A percentile compares a stretch with the other conserved stretches of the same genome.
Conservation (phyloP, 176 grass and related monocot genomes). For the Hordeum vulgare region DNA sequence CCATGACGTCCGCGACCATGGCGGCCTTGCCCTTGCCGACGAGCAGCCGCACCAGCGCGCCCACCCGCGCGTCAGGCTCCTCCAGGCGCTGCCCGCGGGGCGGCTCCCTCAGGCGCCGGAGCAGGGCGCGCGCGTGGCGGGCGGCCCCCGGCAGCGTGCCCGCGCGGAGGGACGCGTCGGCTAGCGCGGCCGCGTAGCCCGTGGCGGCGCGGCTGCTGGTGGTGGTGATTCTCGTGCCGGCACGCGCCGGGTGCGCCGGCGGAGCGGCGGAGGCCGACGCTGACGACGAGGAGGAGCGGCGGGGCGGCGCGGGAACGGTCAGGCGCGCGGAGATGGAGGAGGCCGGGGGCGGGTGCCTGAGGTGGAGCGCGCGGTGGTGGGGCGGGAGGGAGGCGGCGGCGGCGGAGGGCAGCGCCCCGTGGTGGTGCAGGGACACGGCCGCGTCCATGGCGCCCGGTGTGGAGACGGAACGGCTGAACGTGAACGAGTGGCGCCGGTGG, state of each 20-base stretch:
- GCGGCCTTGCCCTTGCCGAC: slow-evolving; percentile 29
- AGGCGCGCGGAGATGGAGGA: not conserved
- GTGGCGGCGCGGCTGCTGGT: slow-evolving; percentile 25
- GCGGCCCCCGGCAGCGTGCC: slow-evolving; percentile 21
- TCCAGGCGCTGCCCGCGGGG: not conserved
- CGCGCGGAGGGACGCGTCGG: slow-evolving; percentile 20
- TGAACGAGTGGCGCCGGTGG: not conserved
- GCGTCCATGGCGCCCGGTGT: slow-evolving; percentile 17
- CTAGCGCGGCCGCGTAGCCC: slow-evolving; percentile 36
- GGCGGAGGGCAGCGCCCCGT: not conserved
- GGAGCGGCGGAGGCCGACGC: not conserved
- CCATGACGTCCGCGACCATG: slow-evolving; percentile 23
- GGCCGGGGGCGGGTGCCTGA: not conserved
- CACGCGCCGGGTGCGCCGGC: not conserved
- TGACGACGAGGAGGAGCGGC: not conserved
- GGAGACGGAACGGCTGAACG: not conserved
- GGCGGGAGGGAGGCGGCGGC: slow-evolving; percentile 7
- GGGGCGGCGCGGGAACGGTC: not conserved
- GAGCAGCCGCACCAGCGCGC: slow-evolving; percentile 38
- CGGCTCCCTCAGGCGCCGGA: not conserved
- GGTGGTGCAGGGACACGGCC: slow-evolving; percentile 35
- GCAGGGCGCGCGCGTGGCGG: slow-evolving; percentile 21
- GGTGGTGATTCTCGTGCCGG: not conserved
- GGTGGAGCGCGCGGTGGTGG: not conserved
- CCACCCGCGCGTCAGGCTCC: slow-evolving; percentile 17